Conservation (phyloP, 2,329 filamentous ascomycete genomes). For the Calonectria naviculata region DNA sequence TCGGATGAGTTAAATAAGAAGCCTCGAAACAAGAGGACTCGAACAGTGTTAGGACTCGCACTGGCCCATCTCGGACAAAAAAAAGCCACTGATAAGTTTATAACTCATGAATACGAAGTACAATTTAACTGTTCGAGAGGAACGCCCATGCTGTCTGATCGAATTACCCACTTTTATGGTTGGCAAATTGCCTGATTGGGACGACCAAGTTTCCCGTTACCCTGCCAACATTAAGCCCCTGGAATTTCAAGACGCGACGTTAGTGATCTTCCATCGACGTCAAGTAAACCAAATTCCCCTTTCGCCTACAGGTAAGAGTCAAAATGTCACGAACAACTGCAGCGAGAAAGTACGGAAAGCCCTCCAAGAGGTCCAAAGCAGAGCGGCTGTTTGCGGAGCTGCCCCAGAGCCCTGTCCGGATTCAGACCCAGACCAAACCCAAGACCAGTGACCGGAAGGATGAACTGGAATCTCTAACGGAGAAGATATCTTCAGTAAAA, state of each 20-base stretch:
- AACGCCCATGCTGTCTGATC: not conserved
- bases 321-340: conserved; percentile 59
- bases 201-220: not conserved
- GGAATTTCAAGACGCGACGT: not conserved
- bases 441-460: conserved; percentile 30
- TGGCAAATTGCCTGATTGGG: conserved; percentile 1
- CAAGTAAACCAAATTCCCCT: not conserved
- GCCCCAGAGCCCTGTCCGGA: conserved; percentile 60
- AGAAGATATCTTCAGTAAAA: conserved; percentile 46
- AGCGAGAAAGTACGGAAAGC: conserved; percentile 63
- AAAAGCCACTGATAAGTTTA: not conserved
- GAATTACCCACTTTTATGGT: not conserved
- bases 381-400: conserved; percentile 64
- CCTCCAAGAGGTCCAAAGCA: conserved; percentile 57
- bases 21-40: not conserved
- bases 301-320: not conserved
- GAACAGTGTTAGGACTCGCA: no score
- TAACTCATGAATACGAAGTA: not conserved
- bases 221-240: conserved; percentile 8
- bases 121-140: not conserved
- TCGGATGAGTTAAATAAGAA: no score
- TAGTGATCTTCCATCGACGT: not conserved
- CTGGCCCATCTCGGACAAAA: not conserved
- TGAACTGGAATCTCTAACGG: conserved; percentile 46
- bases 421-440: conserved; percentile 26